These are phyloP conservation scores for Acanthamoeba triangularis DNA, from an alignment of 208 protist species.

Conservation along the genomic window DNA sequence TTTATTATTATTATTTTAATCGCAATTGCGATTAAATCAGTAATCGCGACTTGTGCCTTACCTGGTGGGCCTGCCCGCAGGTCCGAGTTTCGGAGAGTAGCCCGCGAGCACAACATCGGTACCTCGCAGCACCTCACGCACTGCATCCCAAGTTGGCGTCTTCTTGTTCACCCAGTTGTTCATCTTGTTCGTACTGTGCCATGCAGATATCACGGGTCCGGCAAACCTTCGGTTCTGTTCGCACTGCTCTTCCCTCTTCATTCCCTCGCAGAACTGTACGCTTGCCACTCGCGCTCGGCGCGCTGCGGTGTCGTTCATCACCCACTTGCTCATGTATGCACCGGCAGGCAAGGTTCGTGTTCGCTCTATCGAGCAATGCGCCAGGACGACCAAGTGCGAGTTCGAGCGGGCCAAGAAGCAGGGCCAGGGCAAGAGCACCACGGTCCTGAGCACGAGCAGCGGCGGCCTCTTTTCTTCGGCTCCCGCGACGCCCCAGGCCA, in stretches of 20 bases:
- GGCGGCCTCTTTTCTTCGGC: neutral
- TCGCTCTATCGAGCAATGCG: neutral
- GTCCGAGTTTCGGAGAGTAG: neutral
- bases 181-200: neutral
- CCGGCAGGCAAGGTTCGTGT: neutral
- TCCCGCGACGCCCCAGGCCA: neutral
- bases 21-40: neutral
- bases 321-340: neutral
- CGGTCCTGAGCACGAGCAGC: neutral
- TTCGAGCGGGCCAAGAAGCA: neutral
- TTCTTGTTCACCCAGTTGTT: neutral
- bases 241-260: neutral
- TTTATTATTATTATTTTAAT: neutral
- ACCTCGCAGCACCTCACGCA: neutral
- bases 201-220: neutral
- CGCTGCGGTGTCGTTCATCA: neutral
- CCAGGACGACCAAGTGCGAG: neutral
- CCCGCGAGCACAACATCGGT: neutral
- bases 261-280: constrained; percentile 12
- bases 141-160: too few relatives aligned
- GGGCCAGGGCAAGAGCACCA: neutral
- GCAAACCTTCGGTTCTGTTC: neutral
- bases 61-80: neutral
- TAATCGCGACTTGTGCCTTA: neutral
- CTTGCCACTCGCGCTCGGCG: neutral